Percentiles rank a stretch among this genome's conserved stretches.
These are phyloP conservation scores for Sarocladium strictum DNA, from an alignment of 2,329 filamentous ascomycete genomes.

Conservation along the genomic window DNA sequence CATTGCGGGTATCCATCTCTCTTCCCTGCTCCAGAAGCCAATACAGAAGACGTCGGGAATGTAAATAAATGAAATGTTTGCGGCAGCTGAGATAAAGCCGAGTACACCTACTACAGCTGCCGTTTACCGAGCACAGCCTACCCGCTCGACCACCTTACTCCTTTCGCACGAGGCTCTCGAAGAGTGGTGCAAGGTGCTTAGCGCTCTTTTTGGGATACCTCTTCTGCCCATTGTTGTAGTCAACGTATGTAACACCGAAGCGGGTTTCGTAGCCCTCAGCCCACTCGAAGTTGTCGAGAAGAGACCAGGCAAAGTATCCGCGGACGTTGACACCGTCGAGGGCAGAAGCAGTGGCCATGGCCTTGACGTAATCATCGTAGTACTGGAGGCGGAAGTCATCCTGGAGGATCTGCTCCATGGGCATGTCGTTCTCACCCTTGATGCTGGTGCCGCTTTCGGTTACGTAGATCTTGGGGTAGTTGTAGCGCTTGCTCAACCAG, in stretches of 20 bases:
- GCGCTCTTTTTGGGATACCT: slow-evolving; percentile 81
- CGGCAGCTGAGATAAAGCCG: neutral
- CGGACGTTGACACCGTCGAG: slow-evolving; percentile 72
- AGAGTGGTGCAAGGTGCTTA: slow-evolving; percentile 62
- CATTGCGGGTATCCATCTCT: slow-evolving; percentile 5
- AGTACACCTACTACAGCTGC: neutral
- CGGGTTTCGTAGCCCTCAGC: slow-evolving; percentile 85
- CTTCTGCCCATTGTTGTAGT: slow-evolving; percentile 75
- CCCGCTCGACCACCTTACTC: slow-evolving; percentile 24
- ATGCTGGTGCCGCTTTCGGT: slow-evolving; percentile 85
- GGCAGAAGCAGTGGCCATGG: slow-evolving; percentile 65
- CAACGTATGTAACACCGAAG: slow-evolving; percentile 78
- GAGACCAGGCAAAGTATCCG: slow-evolving; percentile 80
- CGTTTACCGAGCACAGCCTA: neutral
- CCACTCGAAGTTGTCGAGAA: slow-evolving; percentile 91
- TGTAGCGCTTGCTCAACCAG: slow-evolving; percentile 74
- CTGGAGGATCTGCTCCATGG: slow-evolving; percentile 63
- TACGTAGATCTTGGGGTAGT: slow-evolving; percentile 72
- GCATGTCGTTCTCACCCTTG: slow-evolving; percentile 74
- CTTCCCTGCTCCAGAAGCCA: neutral
- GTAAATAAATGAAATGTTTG: neutral
- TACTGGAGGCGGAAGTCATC: slow-evolving; percentile 80
- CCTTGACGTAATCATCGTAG: slow-evolving; percentile 69
- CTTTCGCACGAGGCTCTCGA: slow-evolving; percentile 65
- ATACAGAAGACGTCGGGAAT: neutral